These are phyloP conservation scores for Emydomyces testavorans DNA, from an alignment of 2,329 filamentous ascomycete genomes.

Conservation along the genomic window DNA sequence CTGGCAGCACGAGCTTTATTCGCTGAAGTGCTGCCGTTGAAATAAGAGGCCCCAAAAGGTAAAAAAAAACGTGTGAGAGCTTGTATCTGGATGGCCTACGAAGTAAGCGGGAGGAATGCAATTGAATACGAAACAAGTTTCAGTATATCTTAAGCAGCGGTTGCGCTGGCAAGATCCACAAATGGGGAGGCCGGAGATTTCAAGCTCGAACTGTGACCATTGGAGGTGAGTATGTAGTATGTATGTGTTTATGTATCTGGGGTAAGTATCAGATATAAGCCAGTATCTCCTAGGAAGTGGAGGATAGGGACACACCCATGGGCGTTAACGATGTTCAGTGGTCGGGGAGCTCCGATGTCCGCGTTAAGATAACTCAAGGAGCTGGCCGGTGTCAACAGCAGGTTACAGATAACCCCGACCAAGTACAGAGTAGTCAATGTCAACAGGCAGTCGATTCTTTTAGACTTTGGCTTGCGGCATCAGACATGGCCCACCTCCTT, in stretches of 20 bases:
- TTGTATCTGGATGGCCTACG: too few relatives aligned
- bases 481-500: too few relatives aligned
- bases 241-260: too few relatives aligned
- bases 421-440: too few relatives aligned
- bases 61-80: too few relatives aligned
- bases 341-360: constrained; percentile 9
- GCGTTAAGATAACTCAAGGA: background rate
- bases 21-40: too few relatives aligned
- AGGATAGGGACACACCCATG: background rate
- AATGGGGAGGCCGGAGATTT: background rate
- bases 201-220: background rate
- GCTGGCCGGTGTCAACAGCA: background rate
- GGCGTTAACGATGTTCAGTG: background rate
- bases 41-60: too few relatives aligned
- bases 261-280: too few relatives aligned
- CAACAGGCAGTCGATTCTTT: background rate
- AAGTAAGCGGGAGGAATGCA: too few relatives aligned
- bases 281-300: background rate
- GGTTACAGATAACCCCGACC: background rate
- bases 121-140: too few relatives aligned
- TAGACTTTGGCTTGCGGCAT: background rate
- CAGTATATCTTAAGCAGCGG: too few relatives aligned
- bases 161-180: background rate
- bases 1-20: too few relatives aligned
- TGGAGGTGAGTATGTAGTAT: background rate